Base-by-base conservation (phyloP, 495 filamentous ascomycete species). In the Aspergillus nanangensis region DNA sequence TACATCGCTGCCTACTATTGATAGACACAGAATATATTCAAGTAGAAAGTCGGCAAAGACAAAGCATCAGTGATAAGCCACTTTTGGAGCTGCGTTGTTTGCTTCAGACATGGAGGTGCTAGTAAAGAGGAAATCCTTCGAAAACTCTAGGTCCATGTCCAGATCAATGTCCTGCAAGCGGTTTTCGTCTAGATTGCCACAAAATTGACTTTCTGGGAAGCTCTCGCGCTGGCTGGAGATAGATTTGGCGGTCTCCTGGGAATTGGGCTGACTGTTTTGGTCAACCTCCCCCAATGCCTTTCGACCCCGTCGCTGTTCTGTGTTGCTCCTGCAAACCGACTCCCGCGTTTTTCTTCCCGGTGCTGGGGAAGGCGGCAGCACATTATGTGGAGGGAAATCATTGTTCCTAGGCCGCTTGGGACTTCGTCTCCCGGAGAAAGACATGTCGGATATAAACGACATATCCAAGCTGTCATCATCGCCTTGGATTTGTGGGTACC, bases 81-180 rank as follows among this genome's bases (percentile, higher is more conserved):
- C n/a, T n/a, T n/a, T n/a, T n/a, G n/a, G n/a, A n/a, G n/a, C n/a
- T n/a, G n/a, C n/a, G n/a, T n/a, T n/a, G 37, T 61, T 58, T 1
- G 60, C 50, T 1, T 55, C 52, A 8, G 67, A 63, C 15, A 67
- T 50, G 7, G 63, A 57, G 9, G 67, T 64, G 24, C 58, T 66
- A 1, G 58, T 62, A 23, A 68, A 68, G 15, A 71, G 24, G 22
- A 63, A 68, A 31, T 67, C 62, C 34, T 55, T 65, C 0, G 68
- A 64, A 20, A 68, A 68, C 40, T 71, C 66, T 27, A 69, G 29
- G 46, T 71, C 67, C 64, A 67, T 55, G 38, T 67, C 63, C 31
- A 69, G 38, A 27, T 65, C 58, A 7, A 71, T 31, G 21, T 56
- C 48, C 21, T 59, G 62, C 7, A 68, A 41, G 11, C 50, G 51